Evolutionary conservation across 192 early-diverging fungal species (phyloP).

Genomic region (Allomyces javanicus): DNA sequence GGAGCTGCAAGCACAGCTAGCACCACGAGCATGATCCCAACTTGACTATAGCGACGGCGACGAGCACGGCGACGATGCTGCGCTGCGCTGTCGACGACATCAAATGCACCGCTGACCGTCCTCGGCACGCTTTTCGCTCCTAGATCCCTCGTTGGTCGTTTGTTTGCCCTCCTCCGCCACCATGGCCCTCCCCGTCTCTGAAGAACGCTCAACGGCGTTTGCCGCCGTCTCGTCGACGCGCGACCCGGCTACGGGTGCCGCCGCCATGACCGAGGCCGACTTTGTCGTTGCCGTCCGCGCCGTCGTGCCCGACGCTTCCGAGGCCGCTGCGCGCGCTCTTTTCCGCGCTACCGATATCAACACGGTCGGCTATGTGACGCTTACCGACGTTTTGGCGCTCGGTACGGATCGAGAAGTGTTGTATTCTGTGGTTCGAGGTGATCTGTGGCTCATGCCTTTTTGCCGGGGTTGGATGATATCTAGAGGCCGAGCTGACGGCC

Average conservation of each 20-base stretch:
- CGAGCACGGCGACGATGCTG: no score
- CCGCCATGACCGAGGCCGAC: slow-evolving; percentile 36
- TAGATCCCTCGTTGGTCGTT: no score
- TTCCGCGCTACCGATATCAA: slow-evolving; percentile 27
- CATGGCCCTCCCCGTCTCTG: no score
- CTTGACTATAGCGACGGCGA: no score
- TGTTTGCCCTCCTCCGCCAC: no score
- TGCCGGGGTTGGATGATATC: slow-evolving; percentile 6
- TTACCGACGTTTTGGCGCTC: slow-evolving; percentile 29
- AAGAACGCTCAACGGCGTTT: no score
- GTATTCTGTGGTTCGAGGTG: slow-evolving; percentile 10
- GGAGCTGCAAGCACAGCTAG: no score
- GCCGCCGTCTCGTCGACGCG: no score
- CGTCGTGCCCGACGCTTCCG: slow-evolving; percentile 26
- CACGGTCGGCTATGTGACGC: slow-evolving; percentile 15
- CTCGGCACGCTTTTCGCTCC: no score
- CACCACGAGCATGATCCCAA: no score
- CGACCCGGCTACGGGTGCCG: slow-evolving; percentile 9
- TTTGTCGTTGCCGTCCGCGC: slow-evolving; percentile 33
- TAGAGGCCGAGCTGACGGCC: slow-evolving; percentile 4
- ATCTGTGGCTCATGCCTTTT: slow-evolving; percentile 8
- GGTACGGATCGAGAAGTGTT: slow-evolving; percentile 24
- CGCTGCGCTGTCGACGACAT: no score
- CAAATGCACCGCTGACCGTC: no score
- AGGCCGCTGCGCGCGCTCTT: slow-evolving; percentile 5